phyloP scores from a whole-genome alignment of 805 yeast genomes.

The Candida takata region DNA sequence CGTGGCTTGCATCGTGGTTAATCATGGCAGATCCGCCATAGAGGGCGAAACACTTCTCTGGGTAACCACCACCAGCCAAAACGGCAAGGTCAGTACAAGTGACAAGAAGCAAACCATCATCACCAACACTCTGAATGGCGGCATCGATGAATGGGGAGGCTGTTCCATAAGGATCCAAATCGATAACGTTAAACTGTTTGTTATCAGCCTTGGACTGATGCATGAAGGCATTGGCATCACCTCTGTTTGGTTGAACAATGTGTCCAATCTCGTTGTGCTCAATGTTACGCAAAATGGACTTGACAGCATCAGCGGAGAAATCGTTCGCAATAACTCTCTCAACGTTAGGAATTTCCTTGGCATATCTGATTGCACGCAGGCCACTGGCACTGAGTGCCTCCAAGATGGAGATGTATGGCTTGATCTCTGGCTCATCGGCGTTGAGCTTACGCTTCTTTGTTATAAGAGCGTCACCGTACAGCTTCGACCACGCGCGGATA shows the following conservation, averaged over 20 bases:
- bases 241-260: slow-evolving; percentile 61
- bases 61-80: slow-evolving; percentile 91
- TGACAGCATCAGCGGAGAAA: slow-evolving; percentile 77
- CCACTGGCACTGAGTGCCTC: slow-evolving; percentile 97
- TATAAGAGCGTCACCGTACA: slow-evolving; percentile 35
- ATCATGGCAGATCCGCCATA: slow-evolving; percentile 88
- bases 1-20: slow-evolving; percentile 77
- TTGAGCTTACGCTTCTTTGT: slow-evolving; percentile 27
- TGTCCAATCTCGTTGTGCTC: slow-evolving; percentile 53
- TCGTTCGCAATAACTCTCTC: slow-evolving; percentile 83
- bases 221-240: slow-evolving; percentile 91
- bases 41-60: slow-evolving; percentile 91
- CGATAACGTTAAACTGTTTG: slow-evolving; percentile 72
- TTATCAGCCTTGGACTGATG: slow-evolving; percentile 33
- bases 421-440: slow-evolving; percentile 18
- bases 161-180: slow-evolving; percentile 95
- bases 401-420: slow-evolving; percentile 52
- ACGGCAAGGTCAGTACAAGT: slow-evolving; percentile 97
- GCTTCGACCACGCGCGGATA: slow-evolving; percentile 78
- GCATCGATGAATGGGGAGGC: slow-evolving; percentile 94
- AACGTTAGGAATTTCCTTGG: slow-evolving; percentile 78
- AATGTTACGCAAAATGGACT: slow-evolving; percentile 66
- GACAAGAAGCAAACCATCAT: slow-evolving; percentile 79
- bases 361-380: slow-evolving; percentile 86
- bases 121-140: slow-evolving; percentile 76